phyloP scores from a whole-genome alignment of 768 basidiomycete species.

The Leccinellum luteum region DNA sequence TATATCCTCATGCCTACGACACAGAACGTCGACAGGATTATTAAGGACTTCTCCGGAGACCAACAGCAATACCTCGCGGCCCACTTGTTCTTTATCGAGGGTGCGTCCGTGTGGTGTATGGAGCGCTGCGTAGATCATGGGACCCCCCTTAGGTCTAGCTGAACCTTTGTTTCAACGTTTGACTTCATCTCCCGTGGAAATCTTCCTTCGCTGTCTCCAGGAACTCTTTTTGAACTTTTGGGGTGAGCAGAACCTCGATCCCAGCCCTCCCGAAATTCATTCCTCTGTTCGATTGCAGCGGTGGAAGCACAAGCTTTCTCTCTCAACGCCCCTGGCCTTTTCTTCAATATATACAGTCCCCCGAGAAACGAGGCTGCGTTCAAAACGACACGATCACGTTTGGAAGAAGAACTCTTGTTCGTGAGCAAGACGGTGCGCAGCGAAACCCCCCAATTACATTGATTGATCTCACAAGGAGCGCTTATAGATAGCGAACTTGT shows the following conservation, averaged over 20 bases:
- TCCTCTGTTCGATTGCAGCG: conserved; percentile 43
- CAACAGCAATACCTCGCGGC: conserved; percentile 77
- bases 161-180: conserved; percentile 77
- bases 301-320: conserved; percentile 86
- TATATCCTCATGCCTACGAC: conserved; percentile 94
- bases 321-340: conserved; percentile 69
- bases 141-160: conserved; percentile 54
- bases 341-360: conserved; percentile 89
- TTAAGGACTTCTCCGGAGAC: conserved; percentile 72
- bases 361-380: conserved; percentile 68
- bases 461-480: conserved; percentile 1
- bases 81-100: conserved; percentile 92
- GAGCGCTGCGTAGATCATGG: background rate
- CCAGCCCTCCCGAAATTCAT: background rate
- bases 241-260: conserved; percentile 52
- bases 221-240: conserved; percentile 94
- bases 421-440: conserved; percentile 58
- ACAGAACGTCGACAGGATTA: conserved; percentile 89
- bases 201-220: conserved; percentile 69
- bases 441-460: background rate
- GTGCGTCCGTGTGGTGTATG: conserved; percentile 38
- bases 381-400: conserved; percentile 63
- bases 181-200: conserved; percentile 71
- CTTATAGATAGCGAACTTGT: conserved; percentile 77
- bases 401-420: conserved; percentile 86